Evolutionary conservation across 1,284 basidiomycete species (phyloP).

Genomic region (Stygiomarasmius scandens): DNA sequence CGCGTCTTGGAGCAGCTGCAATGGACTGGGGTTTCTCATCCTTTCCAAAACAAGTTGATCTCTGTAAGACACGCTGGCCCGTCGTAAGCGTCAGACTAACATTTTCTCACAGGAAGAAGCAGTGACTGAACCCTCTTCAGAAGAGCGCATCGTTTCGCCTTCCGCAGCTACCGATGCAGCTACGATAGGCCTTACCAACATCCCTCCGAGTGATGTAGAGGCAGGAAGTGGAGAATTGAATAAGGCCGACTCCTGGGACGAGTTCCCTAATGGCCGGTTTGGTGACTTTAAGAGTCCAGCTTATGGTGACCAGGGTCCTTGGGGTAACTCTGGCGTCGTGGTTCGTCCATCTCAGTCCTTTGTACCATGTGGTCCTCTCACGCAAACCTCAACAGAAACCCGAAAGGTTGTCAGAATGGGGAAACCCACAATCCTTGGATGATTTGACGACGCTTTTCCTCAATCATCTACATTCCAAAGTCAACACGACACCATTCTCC

Average conservation of each 20-base stretch:
- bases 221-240: slow-evolving; percentile 73
- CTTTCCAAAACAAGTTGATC: slow-evolving; percentile 69
- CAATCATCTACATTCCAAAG: slow-evolving; percentile 72
- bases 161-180: slow-evolving; percentile 62
- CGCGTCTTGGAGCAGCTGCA: slow-evolving; percentile 82
- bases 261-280: slow-evolving; percentile 99
- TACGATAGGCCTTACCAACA: slow-evolving; percentile 45
- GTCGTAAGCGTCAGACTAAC: slow-evolving; percentile 10
- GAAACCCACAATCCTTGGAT: slow-evolving; percentile 66
- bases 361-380: neutral
- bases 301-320: slow-evolving; percentile 80
- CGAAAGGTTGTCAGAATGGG: slow-evolving; percentile 80
- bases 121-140: slow-evolving; percentile 27
- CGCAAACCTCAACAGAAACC: slow-evolving; percentile 46
- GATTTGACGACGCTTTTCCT: slow-evolving; percentile 86
- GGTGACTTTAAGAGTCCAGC: slow-evolving; percentile 97
- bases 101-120: slow-evolving; percentile 26
- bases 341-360: slow-evolving; percentile 36
- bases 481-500: slow-evolving; percentile 88
- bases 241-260: slow-evolving; percentile 88
- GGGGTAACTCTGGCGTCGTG: slow-evolving; percentile 63
- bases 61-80: slow-evolving; percentile 45
- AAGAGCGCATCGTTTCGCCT: slow-evolving; percentile 55
- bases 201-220: slow-evolving; percentile 50
- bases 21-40: slow-evolving; percentile 55